These are phyloP conservation scores for Coelastrella sp. DNA, from an alignment of 139 green algal species.

Conservation along the genomic window DNA sequence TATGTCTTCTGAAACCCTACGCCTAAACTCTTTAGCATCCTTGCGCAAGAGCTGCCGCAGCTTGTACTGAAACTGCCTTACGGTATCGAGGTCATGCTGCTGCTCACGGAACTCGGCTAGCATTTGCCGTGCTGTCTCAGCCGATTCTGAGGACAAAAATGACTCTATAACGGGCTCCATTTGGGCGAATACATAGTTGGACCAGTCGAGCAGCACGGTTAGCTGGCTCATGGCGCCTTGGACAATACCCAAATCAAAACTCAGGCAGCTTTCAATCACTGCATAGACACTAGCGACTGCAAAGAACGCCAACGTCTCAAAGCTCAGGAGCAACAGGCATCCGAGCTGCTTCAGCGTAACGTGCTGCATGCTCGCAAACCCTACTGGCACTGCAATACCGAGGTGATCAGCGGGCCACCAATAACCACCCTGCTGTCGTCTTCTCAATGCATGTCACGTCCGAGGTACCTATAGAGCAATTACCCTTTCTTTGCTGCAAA, in stretches of 20 bases:
- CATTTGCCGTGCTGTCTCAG: not conserved
- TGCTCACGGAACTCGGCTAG: conserved; percentile 7
- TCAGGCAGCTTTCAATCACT: not conserved
- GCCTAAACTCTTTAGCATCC: conserved; percentile 3
- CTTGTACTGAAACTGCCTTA: not conserved
- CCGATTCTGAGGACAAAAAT: not conserved
- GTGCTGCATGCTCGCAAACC: not conserved
- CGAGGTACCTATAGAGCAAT: not conserved
- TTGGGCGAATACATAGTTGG: conserved; percentile 21
- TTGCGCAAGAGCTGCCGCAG: not conserved
- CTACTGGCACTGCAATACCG: not conserved
- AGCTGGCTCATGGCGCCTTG: not conserved
- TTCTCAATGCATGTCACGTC: not conserved
- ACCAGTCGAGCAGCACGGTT: not conserved
- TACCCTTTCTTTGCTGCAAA: conserved; percentile 51
- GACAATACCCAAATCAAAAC: not conserved
- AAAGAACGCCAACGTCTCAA: too few relatives aligned
- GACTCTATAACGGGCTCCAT: conserved; percentile 10
- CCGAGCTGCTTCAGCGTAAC: too few relatives aligned
- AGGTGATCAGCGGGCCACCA: too few relatives aligned
- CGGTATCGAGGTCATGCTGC: not conserved
- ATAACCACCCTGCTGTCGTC: too few relatives aligned
- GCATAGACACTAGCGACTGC: too few relatives aligned
- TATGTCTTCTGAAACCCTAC: not conserved
- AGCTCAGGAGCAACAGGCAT: too few relatives aligned